phyloP scores from a whole-genome alignment of 78 protist species.

The Creolimax fragrantissima region DNA sequence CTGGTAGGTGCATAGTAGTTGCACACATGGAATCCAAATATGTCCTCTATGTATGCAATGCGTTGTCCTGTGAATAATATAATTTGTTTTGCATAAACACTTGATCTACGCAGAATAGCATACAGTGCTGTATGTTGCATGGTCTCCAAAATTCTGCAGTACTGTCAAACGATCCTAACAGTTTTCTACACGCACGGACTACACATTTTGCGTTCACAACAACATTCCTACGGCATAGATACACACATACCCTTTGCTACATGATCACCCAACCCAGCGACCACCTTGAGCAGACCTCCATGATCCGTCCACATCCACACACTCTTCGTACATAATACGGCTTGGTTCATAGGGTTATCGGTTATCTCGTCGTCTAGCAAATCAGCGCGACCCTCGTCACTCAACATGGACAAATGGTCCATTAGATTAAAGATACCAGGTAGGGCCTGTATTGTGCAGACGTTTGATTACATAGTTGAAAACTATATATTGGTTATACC shows the following conservation, averaged over 20 bases:
- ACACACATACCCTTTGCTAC: not conserved
- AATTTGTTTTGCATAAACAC: not conserved
- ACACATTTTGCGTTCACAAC: too few species aligned
- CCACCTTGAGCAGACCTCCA: constrained; percentile 32
- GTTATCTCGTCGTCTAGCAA: not conserved
- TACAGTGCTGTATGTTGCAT: too few species aligned
- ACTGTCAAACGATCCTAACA: too few species aligned
- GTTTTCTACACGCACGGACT: too few species aligned
- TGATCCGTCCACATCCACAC: constrained; percentile 11
- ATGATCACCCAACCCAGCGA: not conserved
- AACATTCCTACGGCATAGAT: too few species aligned
- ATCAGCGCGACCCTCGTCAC: not conserved
- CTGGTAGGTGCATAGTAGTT: constrained; percentile 2
- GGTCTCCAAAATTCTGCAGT: too few species aligned
- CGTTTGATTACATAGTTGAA: too few species aligned
- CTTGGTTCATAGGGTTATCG: not conserved
- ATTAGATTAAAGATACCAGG: constrained; percentile 22
- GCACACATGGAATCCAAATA: constrained; percentile 22
- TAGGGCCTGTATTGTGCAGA: too few species aligned
- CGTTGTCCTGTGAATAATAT: not conserved
- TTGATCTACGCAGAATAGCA: too few species aligned
- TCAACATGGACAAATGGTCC: not conserved
- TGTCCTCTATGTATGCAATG: constrained; percentile 1
- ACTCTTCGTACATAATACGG: constrained; percentile 13
- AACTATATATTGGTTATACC: too few species aligned